Evolutionary conservation across 2,329 filamentous ascomycete species (phyloP), one percentile per base, ranked within the genome.

Genomic region (Aspergillus carbonarius): DNA sequence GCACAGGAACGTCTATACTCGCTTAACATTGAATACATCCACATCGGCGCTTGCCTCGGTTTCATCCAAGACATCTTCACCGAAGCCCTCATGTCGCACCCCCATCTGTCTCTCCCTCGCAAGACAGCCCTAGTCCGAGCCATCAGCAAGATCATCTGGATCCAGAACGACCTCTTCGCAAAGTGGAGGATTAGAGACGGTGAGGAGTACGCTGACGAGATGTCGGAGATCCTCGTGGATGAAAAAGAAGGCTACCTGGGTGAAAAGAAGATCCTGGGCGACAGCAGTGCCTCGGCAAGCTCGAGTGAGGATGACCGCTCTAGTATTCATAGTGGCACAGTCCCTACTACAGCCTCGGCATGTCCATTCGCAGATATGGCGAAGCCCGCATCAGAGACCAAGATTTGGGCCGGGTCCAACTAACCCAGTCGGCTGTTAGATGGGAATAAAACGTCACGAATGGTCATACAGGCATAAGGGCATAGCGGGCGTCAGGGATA

Each of bases 121-220:
- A 93, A 93, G 77, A 87, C 89, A 17, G 87, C 85, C 20, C 82
- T 93, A 4, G 82, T 93, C 48, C 90, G 88, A 71, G 90, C 91
- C 0, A 79, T 93, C 20, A 86, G 86, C 62, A 93, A 95, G 73
- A 87, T 93, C 25, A 88, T 93, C 63, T 93, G 90, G 90, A 92
- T 93, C 65, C 91, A 93, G 75, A 93, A 93, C 70, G 90, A 93
- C 73, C 81, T 93, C 30, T 90, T 93, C 72, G 88, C 90, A n/a
- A 90, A 89, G 72, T 93, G 89, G 88, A 90, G 92, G 67, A 84
- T 90, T 35, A 81, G 83, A 34, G 87, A 90, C 63, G 87, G 87
- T 51, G 83, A 87, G 35, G 88, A 91, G 72, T 82, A 75, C 60
- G 74, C 70, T 23, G 77, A 81, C 4, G 72, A 76, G 53, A 76